Percentiles rank a stretch among this genome's conserved stretches.
Conservation (phyloP, 208 protist genomes). For the Crithidia thermophila region DNA sequence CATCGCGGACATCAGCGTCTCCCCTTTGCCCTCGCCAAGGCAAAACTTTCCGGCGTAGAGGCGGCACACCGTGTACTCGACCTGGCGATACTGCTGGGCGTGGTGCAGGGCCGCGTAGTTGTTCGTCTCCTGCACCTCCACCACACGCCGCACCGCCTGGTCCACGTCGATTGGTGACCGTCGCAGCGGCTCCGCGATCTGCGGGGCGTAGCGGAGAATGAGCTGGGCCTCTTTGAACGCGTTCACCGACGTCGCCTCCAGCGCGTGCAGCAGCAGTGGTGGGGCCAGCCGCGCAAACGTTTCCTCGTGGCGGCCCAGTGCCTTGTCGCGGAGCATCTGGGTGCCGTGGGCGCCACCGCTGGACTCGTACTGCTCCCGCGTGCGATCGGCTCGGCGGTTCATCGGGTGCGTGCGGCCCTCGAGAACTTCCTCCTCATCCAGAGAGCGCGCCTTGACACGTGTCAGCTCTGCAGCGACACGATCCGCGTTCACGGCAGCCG, state of each 20-base stretch:
- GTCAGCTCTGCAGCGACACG: slow-evolving; percentile 36
- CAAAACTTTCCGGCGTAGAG: slow-evolving; percentile 70
- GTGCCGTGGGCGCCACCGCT: slow-evolving; percentile 79
- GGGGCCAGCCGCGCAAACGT: slow-evolving; percentile 44
- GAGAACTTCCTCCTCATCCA: slow-evolving; percentile 63
- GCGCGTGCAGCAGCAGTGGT: slow-evolving; percentile 65
- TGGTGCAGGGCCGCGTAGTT: slow-evolving; percentile 69
- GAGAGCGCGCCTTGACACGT: slow-evolving; percentile 31
- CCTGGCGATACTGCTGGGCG: slow-evolving; percentile 79
- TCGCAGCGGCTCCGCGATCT: slow-evolving; percentile 49
- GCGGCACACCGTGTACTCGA: slow-evolving; percentile 84
- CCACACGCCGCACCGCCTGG: slow-evolving; percentile 68
- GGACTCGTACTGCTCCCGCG: slow-evolving; percentile 75
- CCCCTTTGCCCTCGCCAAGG: slow-evolving; percentile 88
- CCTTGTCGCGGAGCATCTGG: slow-evolving; percentile 67
- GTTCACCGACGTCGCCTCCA: slow-evolving; percentile 47
- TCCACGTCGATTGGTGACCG: slow-evolving; percentile 81
- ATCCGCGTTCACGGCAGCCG: background rate
- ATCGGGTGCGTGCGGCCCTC: slow-evolving; percentile 60
- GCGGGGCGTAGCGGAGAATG: slow-evolving; percentile 81
- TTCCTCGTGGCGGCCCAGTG: slow-evolving; percentile 51
- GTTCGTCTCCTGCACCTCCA: slow-evolving; percentile 91
- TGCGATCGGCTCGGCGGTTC: slow-evolving; percentile 60
- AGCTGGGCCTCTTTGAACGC: slow-evolving; percentile 88
- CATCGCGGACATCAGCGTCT: slow-evolving; percentile 82